A percentile compares a stretch with the other conserved stretches of the same genome.
phyloP scores from a whole-genome alignment of 345 rosid genomes.

The Populus nigra region DNA sequence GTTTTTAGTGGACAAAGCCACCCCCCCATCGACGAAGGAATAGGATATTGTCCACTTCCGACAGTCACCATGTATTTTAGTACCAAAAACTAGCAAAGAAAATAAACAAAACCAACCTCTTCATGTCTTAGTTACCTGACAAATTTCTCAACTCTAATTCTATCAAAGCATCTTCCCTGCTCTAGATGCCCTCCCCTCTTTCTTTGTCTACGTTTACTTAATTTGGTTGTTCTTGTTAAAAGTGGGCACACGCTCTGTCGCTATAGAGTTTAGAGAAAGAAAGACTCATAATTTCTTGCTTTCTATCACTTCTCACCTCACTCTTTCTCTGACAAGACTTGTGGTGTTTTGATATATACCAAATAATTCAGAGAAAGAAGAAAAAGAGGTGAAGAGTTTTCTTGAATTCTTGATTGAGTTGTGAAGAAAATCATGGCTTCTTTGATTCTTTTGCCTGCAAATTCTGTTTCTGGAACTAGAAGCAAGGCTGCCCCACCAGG shows the following conservation, averaged over 20 bases:
- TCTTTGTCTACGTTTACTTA: neutral
- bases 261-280: neutral
- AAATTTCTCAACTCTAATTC: neutral
- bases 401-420: neutral
- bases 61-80: too few species aligned
- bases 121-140: neutral
- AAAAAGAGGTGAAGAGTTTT: neutral
- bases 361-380: neutral
- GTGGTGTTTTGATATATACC: neutral
- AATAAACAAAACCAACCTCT: neutral
- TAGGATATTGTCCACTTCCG: too few species aligned
- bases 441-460: slow-evolving; percentile 61
- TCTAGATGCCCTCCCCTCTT: slow-evolving; percentile 4
- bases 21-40: too few species aligned
- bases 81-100: neutral
- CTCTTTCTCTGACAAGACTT: neutral
- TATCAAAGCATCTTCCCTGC: neutral
- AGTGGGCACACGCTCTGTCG: neutral
- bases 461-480: slow-evolving; percentile 42
- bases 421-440: slow-evolving; percentile 52
- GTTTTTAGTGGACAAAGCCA: too few species aligned
- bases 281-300: neutral
- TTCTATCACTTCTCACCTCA: neutral
- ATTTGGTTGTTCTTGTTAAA: neutral
- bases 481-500: neutral